phyloP scores from a whole-genome alignment of 768 basidiomycete species.

The Suillus bovinus region DNA sequence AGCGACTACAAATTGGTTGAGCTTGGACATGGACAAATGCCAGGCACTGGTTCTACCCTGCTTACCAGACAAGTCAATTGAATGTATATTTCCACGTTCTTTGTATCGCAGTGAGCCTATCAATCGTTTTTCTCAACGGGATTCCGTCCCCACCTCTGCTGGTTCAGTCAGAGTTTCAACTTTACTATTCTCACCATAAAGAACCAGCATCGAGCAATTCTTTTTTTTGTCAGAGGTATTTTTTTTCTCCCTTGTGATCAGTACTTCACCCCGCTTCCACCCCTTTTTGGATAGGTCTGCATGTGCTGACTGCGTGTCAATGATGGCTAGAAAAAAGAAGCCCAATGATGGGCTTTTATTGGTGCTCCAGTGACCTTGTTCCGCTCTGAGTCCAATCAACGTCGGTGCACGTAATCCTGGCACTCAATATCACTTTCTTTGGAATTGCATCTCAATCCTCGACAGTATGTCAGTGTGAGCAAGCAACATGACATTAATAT shows the following conservation, averaged over 20 bases:
- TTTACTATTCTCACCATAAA: background rate
- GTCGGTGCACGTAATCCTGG: background rate
- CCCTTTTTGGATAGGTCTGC: background rate
- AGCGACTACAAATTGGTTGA: too few species aligned
- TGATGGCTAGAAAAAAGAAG: background rate
- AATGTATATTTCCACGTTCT: background rate
- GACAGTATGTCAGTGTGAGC: background rate
- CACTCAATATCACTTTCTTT: background rate
- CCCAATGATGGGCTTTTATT: background rate
- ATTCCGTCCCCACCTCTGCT: background rate
- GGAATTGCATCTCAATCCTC: background rate
- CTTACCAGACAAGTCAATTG: background rate
- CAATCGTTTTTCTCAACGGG: background rate
- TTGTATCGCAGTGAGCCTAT: background rate
- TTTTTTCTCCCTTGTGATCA: background rate
- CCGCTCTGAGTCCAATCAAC: constrained; percentile 1
- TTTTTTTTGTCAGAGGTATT: background rate
- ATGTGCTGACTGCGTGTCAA: background rate
- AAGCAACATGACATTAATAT: background rate
- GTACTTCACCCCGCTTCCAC: background rate
- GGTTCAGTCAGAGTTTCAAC: background rate
- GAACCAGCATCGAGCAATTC: background rate
- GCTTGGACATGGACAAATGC: too few species aligned
- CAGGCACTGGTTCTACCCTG: background rate
- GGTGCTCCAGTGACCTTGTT: background rate